A percentile compares a stretch with the other conserved stretches of the same genome.
Conservation (phyloP, 108 stramenopile species). For the Fistulifera pelliculosa region DNA sequence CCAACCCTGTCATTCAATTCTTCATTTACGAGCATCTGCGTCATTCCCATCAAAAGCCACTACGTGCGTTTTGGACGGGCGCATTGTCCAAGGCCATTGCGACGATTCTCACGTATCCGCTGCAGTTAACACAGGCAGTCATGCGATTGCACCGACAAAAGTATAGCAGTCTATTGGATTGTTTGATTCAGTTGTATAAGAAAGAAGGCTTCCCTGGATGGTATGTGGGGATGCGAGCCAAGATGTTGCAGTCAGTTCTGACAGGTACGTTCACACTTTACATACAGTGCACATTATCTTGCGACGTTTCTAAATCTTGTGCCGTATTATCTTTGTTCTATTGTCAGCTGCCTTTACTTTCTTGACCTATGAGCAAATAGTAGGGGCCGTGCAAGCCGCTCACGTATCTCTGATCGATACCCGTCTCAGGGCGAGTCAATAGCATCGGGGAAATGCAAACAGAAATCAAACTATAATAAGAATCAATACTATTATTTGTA, state of each 20-base stretch:
- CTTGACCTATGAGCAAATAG: conserved; percentile 85
- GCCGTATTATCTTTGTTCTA: no score
- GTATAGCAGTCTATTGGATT: conserved; percentile 63
- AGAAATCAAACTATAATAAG: not conserved
- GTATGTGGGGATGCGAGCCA: conserved; percentile 87
- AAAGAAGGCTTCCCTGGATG: conserved; percentile 24
- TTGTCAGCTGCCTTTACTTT: conserved; percentile 52
- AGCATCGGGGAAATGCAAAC: not conserved
- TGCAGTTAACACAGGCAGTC: conserved; percentile 59
- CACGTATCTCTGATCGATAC: not conserved
- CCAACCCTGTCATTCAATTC: conserved; percentile 91
- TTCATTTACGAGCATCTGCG: conserved; percentile 83
- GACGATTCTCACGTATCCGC: conserved; percentile 86
- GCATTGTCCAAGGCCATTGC: conserved; percentile 84
- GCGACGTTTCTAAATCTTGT: no score
- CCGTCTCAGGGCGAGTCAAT: not conserved
- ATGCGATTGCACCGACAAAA: conserved; percentile 17
- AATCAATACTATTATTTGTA: not conserved
- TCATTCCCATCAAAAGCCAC: conserved; percentile 20
- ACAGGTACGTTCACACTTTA: conserved; percentile 56
- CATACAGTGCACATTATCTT: no score
- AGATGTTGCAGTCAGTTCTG: conserved; percentile 85
- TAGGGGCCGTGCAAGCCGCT: conserved; percentile 22
- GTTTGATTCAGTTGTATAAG: conserved; percentile 53
- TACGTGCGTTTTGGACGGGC: conserved; percentile 80